phyloP scores from a whole-genome alignment of 2,329 filamentous ascomycete species.

The Claviceps monticola region DNA sequence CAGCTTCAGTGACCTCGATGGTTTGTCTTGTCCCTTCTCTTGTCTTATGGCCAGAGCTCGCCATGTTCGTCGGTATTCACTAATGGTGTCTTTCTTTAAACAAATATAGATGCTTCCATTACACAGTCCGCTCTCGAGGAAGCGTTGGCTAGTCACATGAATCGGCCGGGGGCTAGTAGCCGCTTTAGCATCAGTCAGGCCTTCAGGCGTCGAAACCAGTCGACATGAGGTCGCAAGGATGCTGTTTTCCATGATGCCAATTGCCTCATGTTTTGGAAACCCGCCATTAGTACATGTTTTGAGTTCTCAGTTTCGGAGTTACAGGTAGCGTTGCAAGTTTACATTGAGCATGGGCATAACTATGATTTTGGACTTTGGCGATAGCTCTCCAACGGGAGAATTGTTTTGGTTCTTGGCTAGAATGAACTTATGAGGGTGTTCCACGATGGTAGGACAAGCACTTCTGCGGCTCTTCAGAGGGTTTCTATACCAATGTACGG shows the following conservation, averaged over 20 bases:
- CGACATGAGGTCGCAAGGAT: conserved; percentile 10
- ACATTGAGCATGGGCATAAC: neutral
- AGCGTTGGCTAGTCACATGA: conserved; percentile 46
- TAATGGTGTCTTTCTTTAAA: neutral
- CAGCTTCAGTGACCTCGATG: conserved; percentile 76
- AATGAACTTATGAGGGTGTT: neutral
- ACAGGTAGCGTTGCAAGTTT: neutral
- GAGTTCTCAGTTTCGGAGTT: neutral
- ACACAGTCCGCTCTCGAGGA: conserved; percentile 72
- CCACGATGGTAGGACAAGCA: too few relatives aligned
- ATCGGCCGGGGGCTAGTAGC: conserved; percentile 20
- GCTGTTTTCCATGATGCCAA: neutral
- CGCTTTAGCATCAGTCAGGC: conserved; percentile 57
- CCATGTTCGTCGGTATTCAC: neutral
- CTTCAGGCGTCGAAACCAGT: conserved; percentile 46
- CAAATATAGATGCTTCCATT: conserved; percentile 53
- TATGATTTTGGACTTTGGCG: neutral
- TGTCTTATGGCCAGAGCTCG: neutral
- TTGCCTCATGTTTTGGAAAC: neutral
- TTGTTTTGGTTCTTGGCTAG: neutral
- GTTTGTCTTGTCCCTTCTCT: conserved; percentile 23
- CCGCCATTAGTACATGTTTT: neutral
- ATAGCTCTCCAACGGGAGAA: neutral
- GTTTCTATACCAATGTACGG: too few relatives aligned
- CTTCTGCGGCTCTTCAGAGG: too few relatives aligned